Conservation (phyloP, 2,329 filamentous ascomycete species). For the Exserohilum turcica region DNA sequence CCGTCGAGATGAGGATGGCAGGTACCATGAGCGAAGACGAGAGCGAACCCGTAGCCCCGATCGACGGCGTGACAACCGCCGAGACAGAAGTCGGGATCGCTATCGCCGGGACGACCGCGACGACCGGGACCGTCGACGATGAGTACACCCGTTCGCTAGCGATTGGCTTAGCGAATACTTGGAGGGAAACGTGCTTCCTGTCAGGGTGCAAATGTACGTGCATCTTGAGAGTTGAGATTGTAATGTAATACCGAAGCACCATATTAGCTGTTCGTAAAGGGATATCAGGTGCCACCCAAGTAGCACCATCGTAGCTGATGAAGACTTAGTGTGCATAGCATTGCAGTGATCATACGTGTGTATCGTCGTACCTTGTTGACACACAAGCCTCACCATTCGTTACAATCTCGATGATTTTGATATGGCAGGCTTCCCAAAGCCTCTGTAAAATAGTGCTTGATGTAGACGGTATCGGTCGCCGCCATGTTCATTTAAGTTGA, state of each 20-base stretch:
- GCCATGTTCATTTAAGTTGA: background rate
- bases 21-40: constrained; percentile 33
- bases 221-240: background rate
- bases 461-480: background rate
- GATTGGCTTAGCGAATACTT: background rate
- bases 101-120: constrained; percentile 48
- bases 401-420: background rate
- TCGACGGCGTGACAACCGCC: constrained; percentile 42
- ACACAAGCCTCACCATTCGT: background rate
- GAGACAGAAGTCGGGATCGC: constrained; percentile 49
- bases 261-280: background rate
- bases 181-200: background rate
- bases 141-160: background rate
- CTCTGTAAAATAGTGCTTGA: background rate
- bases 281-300: background rate
- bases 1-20: constrained; percentile 38
- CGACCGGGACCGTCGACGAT: constrained; percentile 44
- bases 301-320: background rate
- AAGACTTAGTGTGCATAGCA: background rate
- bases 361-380: background rate
- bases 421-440: background rate
- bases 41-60: constrained; percentile 39
- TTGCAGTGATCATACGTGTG: background rate
- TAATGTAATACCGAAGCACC: constrained; percentile 1
- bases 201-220: background rate